These are phyloP conservation scores for Trichoderma koningiopsis DNA, from an alignment of 2,329 filamentous ascomycete genomes.

Conservation along the genomic window DNA sequence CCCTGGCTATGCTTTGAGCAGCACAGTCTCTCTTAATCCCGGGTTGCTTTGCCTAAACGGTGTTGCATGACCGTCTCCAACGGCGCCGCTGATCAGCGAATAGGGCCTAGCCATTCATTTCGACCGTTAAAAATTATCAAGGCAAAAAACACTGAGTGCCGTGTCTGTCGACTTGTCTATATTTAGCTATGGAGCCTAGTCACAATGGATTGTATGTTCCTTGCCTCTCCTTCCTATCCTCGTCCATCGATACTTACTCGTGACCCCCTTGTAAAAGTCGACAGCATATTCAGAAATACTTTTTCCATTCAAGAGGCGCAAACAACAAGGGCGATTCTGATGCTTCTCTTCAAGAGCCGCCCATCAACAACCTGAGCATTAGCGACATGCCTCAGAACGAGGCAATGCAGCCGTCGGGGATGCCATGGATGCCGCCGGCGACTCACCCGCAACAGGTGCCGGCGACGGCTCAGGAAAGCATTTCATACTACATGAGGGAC, in stretches of 20 bases:
- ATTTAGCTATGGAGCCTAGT: constrained; percentile 25
- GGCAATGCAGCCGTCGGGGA: constrained; percentile 23
- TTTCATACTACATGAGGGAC: constrained; percentile 27
- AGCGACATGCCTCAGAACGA: constrained; percentile 24
- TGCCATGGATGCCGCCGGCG: constrained; percentile 27
- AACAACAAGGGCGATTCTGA: constrained; percentile 11
- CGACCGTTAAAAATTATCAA: constrained; percentile 24
- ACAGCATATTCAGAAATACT: constrained; percentile 25
- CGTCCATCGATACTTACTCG: constrained; percentile 22
- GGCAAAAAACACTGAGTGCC: constrained; percentile 19
- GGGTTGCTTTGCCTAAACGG: constrained; percentile 24
- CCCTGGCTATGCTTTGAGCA: constrained; percentile 19
- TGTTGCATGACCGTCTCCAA: constrained; percentile 25
- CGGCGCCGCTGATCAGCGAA: constrained; percentile 25
- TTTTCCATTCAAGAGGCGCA: constrained; percentile 17
- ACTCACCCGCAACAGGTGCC: constrained; percentile 28
- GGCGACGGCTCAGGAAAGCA: constrained; percentile 25
- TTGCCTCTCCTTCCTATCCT: constrained; percentile 11
- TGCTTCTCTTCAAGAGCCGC: constrained; percentile 2
- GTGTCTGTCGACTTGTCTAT: constrained; percentile 20
- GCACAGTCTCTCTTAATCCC: constrained; percentile 15
- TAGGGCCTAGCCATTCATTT: constrained; percentile 11
- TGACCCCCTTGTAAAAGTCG: constrained; percentile 20
- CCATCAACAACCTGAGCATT: constrained; percentile 19
- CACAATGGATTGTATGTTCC: constrained; percentile 25